Percentiles rank a stretch among this genome's conserved stretches.
phyloP scores from a whole-genome alignment of 2,329 filamentous ascomycete genomes.

The Ophiostoma novo-ulmi region DNA sequence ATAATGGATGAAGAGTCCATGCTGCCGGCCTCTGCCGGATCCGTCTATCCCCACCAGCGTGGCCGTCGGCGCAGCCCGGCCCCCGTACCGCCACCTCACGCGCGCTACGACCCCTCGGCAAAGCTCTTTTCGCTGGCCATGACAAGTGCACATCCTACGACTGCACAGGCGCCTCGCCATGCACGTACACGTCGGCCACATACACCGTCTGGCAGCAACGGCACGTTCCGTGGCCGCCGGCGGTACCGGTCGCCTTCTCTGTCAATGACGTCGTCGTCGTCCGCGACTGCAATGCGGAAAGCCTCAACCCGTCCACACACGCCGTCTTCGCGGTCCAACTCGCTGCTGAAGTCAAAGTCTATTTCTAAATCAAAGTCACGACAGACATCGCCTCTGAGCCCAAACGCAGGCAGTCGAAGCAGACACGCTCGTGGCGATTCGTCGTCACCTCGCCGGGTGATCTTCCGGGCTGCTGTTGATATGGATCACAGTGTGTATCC shows the following conservation, averaged over 20 bases:
- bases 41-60: slow-evolving; percentile 14
- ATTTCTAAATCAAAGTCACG: neutral
- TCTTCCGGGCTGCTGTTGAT: slow-evolving; percentile 10
- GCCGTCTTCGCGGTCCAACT: slow-evolving; percentile 16
- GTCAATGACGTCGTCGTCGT: slow-evolving; percentile 25
- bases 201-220: slow-evolving; percentile 35
- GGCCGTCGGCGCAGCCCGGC: slow-evolving; percentile 23
- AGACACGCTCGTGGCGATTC: slow-evolving; percentile 12
- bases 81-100: neutral
- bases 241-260: slow-evolving; percentile 36
- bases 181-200: slow-evolving; percentile 25
- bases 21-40: neutral
- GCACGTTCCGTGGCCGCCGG: slow-evolving; percentile 40
- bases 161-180: neutral
- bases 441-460: slow-evolving; percentile 18
- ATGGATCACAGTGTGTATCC: slow-evolving; percentile 14
- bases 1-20: neutral
- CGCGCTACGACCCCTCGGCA: neutral
- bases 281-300: slow-evolving; percentile 22
- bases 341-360: neutral
- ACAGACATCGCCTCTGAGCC: slow-evolving; percentile 18
- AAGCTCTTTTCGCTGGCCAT: slow-evolving; percentile 17
- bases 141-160: neutral
- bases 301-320: slow-evolving; percentile 17
- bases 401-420: slow-evolving; percentile 10